These are phyloP conservation scores for Brassica napus DNA, from an alignment of 345 rosid genomes.

Conservation along the genomic window DNA sequence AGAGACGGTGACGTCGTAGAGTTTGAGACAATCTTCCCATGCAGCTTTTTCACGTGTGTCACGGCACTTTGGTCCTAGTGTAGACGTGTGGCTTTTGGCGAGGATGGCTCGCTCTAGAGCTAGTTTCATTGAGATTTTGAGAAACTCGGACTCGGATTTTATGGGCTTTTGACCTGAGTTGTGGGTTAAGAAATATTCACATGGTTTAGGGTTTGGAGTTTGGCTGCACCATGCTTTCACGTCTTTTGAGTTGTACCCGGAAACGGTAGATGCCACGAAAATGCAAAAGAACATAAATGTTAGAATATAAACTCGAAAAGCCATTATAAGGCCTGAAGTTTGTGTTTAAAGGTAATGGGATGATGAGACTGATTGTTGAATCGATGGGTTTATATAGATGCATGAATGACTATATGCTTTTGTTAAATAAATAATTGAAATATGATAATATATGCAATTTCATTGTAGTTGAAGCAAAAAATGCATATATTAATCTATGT, in stretches of 20 bases:
- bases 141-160: constrained; percentile 47
- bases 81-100: constrained; percentile 45
- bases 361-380: constrained; percentile 23
- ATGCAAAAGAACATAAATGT: constrained; percentile 38
- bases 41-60: constrained; percentile 61
- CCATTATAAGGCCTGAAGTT: constrained; percentile 45
- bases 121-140: constrained; percentile 46
- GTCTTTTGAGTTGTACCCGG: constrained; percentile 30
- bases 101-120: constrained; percentile 57
- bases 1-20: constrained; percentile 50
- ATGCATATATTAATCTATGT: neutral
- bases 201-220: constrained; percentile 70
- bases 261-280: constrained; percentile 37
- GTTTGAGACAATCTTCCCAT: constrained; percentile 65
- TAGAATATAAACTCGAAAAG: constrained; percentile 28
- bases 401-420: neutral
- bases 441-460: neutral
- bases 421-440: neutral
- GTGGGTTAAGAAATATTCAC: constrained; percentile 55
- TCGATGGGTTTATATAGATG: constrained; percentile 35
- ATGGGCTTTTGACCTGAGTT: constrained; percentile 36
- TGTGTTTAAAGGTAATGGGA: constrained; percentile 17
- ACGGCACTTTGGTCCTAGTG: constrained; percentile 58
- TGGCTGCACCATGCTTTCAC: constrained; percentile 59
- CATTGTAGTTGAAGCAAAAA: constrained; percentile 9